phyloP scores from a whole-genome alignment of 306 rosid species.

The Cicer yamashitae region DNA sequence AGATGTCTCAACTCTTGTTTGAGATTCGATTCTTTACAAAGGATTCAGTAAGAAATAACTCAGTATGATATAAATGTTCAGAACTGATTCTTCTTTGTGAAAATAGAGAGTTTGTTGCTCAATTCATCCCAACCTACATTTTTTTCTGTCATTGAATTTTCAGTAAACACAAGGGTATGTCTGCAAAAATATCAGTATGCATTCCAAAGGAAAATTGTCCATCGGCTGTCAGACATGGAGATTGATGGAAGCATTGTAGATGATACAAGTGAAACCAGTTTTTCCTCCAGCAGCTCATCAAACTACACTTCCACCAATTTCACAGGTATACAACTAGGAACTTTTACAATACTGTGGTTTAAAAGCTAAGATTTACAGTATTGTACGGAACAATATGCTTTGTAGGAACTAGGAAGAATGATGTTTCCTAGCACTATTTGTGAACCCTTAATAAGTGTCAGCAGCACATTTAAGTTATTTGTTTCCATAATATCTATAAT shows the following conservation, averaged over 20 bases:
- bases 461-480: background rate
- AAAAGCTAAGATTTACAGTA: constrained; percentile 12
- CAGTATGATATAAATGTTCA: no score
- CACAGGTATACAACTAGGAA: constrained; percentile 57
- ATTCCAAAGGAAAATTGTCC: no score
- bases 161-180: no score
- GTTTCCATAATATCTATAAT: background rate
- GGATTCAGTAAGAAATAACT: no score
- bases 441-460: background rate
- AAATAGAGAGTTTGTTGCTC: no score
- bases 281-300: constrained; percentile 62
- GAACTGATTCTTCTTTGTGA: no score
- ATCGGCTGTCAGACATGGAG: no score
- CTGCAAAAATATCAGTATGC: no score
- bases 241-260: constrained; percentile 54
- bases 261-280: constrained; percentile 63
- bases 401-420: background rate
- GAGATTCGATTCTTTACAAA: no score
- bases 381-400: background rate
- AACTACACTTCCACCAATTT: constrained; percentile 61
- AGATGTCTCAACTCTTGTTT: no score
- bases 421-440: constrained; percentile 2
- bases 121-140: no score
- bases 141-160: no score
- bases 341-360: constrained; percentile 13